Evolutionary conservation across 2,329 filamentous ascomycete genomes (phyloP), one percentile per base, ranked within the genome.

Genomic region (Colletotrichum navitas): DNA sequence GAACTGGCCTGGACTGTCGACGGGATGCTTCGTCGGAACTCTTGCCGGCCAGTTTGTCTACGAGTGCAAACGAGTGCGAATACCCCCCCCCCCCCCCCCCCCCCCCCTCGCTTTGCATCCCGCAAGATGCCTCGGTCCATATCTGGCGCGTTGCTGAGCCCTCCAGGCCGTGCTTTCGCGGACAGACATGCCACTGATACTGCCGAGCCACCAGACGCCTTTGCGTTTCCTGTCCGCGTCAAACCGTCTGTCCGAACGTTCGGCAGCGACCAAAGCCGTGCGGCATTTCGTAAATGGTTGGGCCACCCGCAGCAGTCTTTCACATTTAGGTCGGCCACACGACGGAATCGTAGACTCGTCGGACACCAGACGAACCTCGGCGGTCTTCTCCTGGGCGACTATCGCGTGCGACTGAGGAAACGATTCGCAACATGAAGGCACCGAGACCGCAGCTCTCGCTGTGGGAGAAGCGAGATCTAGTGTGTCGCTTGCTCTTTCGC

Each of bases 361-460:
- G 51, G 43, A 69, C 59, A 64, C 65, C 59, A 72, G 69, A 69
- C 54, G 69, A 69, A 69, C 54, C 60, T 26, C 26, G 29, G n/a
- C 26, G 14, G 41, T 18, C 2, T 24, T 18, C 39, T 36, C 16
- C 43, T 7, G 34, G n/a, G 60, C 24, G 26, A 41, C 8, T 8
- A 51, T 51, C 32, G n/a, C 26, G 49, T n/a, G 6, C 47, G 32
- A 62, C 49, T 7, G 52, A 26, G 11, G n/a, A 1, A 43, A 41
- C 41, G 12, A 18, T 34, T 3, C 11, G 24, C 36, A 69, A 47
- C 3, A 72, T 72, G 69, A 18, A 54, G 24, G 65, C 39, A 10
- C 36, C 59, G 5, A 76, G 75, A 49, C 76, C 75, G n/a, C 64
- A 67, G 29, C 70, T 77, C 32, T 76, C 74, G 18, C 47, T 74